Evolutionary conservation across 1,139 yeast species (phyloP).

Genomic region (Lodderomyces pseudojiufengensis): DNA sequence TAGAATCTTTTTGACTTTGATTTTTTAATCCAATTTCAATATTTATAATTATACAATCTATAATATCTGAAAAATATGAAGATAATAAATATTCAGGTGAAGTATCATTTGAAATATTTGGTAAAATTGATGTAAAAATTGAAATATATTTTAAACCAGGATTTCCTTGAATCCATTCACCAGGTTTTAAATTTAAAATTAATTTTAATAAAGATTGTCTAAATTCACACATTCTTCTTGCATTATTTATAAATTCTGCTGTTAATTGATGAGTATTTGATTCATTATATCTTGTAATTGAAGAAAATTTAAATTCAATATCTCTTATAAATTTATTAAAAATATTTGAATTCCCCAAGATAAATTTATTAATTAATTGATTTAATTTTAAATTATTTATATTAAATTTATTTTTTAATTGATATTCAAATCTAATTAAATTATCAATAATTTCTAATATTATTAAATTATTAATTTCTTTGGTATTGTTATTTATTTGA

Average conservation of each 20-base stretch:
- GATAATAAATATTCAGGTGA: constrained; percentile 53
- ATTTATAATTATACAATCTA: constrained; percentile 66
- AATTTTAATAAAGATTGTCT: constrained; percentile 50
- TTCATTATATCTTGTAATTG: constrained; percentile 41
- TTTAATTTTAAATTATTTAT: constrained; percentile 15
- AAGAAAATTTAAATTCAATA: constrained; percentile 50
- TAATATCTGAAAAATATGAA: constrained; percentile 65
- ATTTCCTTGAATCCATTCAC: constrained; percentile 64
- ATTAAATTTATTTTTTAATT: constrained; percentile 12
- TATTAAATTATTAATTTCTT: constrained; percentile 35
- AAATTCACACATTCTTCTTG: constrained; percentile 64
- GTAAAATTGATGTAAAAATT: constrained; percentile 48
- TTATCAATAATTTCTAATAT: constrained; percentile 46
- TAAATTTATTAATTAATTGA: constrained; percentile 17
- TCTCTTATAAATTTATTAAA: constrained; percentile 56
- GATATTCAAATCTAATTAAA: constrained; percentile 21
- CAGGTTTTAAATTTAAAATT: constrained; percentile 50
- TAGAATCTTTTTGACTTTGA: too few species aligned
- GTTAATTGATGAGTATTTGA: constrained; percentile 68
- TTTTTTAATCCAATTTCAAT: constrained; percentile 52
- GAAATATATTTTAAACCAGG: constrained; percentile 51
- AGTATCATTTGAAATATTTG: constrained; percentile 28
- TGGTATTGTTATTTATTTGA: constrained; percentile 19
- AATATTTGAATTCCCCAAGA: constrained; percentile 27
- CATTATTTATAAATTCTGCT: constrained; percentile 59